Percentiles rank a stretch among this genome's conserved stretches.
phyloP scores from a whole-genome alignment of 106 monocot genomes.

The Phalaenopsis equestris region DNA sequence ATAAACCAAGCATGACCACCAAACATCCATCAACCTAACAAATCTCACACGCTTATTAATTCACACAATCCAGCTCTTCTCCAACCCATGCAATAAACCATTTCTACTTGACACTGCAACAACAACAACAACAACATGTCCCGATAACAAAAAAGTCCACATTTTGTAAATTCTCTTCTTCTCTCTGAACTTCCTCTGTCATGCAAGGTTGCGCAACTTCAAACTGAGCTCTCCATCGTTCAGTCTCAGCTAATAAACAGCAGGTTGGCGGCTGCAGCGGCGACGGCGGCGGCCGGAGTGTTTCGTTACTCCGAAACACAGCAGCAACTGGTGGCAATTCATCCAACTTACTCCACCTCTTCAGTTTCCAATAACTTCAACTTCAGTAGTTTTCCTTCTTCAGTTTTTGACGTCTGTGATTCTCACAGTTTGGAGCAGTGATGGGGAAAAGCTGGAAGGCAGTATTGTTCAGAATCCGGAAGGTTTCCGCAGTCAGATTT shows the following conservation, averaged over 20 bases:
- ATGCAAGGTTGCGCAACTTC: conserved; percentile 54
- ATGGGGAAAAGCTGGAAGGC: conserved; percentile 19
- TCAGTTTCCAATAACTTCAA: conserved; percentile 27
- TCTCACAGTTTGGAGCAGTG: conserved; percentile 7
- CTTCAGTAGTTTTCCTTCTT: conserved; percentile 9
- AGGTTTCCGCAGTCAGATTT: conserved; percentile 9
- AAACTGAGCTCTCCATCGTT: conserved; percentile 58
- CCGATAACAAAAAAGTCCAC: too few species aligned
- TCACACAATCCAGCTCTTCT: neutral
- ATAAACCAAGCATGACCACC: conserved; percentile 1
- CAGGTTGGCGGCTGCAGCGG: conserved; percentile 32
- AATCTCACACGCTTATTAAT: neutral
- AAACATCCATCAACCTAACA: too few species aligned
- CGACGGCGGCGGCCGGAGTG: neutral
- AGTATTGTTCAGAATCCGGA: neutral
- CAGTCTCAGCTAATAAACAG: conserved; percentile 54
- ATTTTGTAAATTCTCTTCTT: neutral
- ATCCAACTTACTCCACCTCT: conserved; percentile 35
- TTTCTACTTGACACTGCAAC: too few species aligned
- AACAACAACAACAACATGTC: too few species aligned
- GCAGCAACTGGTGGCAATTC: conserved; percentile 7
- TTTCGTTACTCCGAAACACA: conserved; percentile 18
- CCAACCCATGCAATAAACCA: too few species aligned
- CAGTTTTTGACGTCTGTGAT: conserved; percentile 21
- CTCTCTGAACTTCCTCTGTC: neutral